These are phyloP conservation scores for Talaromyces amestolkiae DNA, from an alignment of 2,329 filamentous ascomycete genomes.

Conservation along the genomic window DNA sequence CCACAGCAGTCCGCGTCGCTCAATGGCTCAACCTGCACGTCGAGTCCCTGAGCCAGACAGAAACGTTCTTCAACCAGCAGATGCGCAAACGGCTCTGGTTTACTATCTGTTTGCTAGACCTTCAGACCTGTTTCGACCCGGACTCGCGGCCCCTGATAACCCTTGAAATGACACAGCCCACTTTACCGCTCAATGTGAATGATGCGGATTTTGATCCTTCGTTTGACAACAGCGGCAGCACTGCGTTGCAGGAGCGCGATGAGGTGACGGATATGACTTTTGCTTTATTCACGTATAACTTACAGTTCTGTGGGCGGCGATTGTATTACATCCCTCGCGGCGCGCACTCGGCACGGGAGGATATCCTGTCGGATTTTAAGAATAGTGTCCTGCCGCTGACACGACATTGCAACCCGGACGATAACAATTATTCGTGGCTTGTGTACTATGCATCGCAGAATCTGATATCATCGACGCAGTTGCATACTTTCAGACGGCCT, in stretches of 20 bases:
- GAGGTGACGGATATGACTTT: slow-evolving; percentile 31
- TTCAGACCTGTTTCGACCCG: slow-evolving; percentile 16
- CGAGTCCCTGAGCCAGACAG: slow-evolving; percentile 20
- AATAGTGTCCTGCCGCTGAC: slow-evolving; percentile 23
- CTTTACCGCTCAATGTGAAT: slow-evolving; percentile 25
- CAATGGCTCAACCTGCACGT: slow-evolving; percentile 25
- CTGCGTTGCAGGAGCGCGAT: slow-evolving; percentile 20
- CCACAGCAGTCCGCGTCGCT: slow-evolving; percentile 31
- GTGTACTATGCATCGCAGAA: slow-evolving; percentile 29
- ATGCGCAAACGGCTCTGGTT: slow-evolving; percentile 20
- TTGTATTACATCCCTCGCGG: slow-evolving; percentile 20
- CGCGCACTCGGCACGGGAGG: not conserved
- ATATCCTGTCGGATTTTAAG: slow-evolving; percentile 20
- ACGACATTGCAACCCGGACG: slow-evolving; percentile 31
- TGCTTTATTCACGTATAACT: slow-evolving; percentile 29
- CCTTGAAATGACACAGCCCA: slow-evolving; percentile 15
- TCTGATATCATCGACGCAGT: slow-evolving; percentile 23
- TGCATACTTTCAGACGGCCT: slow-evolving; percentile 18
- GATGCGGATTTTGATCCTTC: slow-evolving; percentile 28
- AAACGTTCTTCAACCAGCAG: slow-evolving; percentile 23
- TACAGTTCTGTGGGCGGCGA: slow-evolving; percentile 24
- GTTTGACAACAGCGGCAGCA: slow-evolving; percentile 8
- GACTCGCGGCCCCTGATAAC: slow-evolving; percentile 20
- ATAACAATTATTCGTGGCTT: slow-evolving; percentile 31
- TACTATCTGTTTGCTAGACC: slow-evolving; percentile 18